phyloP scores from a whole-genome alignment of 192 early-diverging fungal species.

The Entrophospora sp. region DNA sequence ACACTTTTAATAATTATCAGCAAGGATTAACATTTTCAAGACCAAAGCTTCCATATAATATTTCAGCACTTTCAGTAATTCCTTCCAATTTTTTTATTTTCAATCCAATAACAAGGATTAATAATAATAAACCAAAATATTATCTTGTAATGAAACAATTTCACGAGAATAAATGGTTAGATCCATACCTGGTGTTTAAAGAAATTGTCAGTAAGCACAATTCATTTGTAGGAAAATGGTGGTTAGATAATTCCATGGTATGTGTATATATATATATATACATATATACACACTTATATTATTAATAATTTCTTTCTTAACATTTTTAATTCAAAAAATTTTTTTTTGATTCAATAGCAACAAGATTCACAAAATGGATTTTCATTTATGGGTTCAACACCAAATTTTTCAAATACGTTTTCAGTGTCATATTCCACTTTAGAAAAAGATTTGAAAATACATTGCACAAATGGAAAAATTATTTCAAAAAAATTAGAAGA shows the following conservation, averaged over 20 bases:
- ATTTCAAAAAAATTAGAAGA: background rate
- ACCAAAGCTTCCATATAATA: background rate
- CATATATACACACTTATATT: background rate
- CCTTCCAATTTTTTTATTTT: background rate
- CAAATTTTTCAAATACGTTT: slow-evolving; percentile 6
- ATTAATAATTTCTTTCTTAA: background rate
- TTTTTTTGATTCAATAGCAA: background rate
- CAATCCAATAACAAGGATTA: background rate
- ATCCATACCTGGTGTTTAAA: slow-evolving; percentile 33
- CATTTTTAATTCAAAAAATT: background rate
- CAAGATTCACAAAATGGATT: slow-evolving; percentile 42
- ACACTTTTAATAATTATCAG: background rate
- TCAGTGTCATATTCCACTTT: slow-evolving; percentile 15
- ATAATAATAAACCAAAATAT: background rate
- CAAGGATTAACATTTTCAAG: background rate
- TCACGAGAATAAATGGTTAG: slow-evolving; percentile 24
- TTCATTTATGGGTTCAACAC: slow-evolving; percentile 55
- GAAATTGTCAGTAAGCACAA: slow-evolving; percentile 25
- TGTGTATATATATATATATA: no score
- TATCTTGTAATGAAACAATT: slow-evolving; percentile 27
- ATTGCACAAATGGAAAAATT: background rate
- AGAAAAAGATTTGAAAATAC: background rate
- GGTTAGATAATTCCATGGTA: slow-evolving; percentile 58
- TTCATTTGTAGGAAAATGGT: slow-evolving; percentile 34
- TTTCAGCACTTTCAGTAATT: background rate